Base-by-base conservation (phyloP, 2,329 filamentous ascomycete species). In the Magnaporthiopsis incrustans region DNA sequence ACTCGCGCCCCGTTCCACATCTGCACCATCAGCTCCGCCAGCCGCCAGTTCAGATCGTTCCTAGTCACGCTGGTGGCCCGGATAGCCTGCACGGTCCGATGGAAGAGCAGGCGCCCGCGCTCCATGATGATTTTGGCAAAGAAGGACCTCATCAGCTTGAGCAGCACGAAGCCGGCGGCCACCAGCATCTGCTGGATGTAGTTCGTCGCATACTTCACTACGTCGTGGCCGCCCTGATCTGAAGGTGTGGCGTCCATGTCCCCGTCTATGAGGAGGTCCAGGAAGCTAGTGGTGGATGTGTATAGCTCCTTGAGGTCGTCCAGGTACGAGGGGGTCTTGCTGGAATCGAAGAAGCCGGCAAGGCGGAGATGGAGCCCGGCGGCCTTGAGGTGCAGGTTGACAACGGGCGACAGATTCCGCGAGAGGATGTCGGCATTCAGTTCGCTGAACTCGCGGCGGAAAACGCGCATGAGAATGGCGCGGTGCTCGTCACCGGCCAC, bases 101-200 rank as follows among this genome's bases (percentile, higher is more conserved):
- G 84, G 71, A 94, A 92, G 14, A 91, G 82, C 5, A 80, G 82
- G 30, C 88, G 84, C 15, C 88, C 89, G 7, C 86, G 81, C 53
- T 87, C 82, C 64, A 85, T 85, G 64, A 90, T 85, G n/a, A 87
- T 86, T 68, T 83, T 83, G 57, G 88, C 82, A 69, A 93, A 93
- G 76, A 88, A 89, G 26, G 90, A 92, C 61, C 88, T 85, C 76
- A 93, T 88, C 64, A 94, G 80, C 71, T 93, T 94, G 66, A 93
- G 81, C 60, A 95, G 78, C 1, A 89, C 87, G 70, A 92, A 92
- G 4, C 88, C 87, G 6, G 88, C 89, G 2, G 90, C 90, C n/a
- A 93, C 85, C 64, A 92, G 85, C 88, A 94, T 93, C 74, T 94
- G 90, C 72, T 92, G 87, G 63, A 94, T 85, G 74, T 93, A 93